These are phyloP conservation scores for Juncus inflexus DNA, from an alignment of 176 grass and related monocot genomes.

Conservation along the genomic window DNA sequence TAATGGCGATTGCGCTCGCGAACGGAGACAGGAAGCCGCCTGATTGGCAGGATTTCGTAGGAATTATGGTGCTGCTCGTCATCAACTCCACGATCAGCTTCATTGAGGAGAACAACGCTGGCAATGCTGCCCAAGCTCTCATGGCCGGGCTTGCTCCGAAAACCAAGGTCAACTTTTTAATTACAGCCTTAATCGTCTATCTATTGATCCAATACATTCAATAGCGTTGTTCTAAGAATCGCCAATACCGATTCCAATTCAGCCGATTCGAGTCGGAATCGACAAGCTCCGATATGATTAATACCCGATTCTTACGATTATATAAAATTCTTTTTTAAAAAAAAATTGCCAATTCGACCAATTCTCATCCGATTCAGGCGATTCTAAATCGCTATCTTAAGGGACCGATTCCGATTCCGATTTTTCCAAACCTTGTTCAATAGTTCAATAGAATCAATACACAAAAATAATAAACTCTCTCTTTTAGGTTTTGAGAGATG, in stretches of 20 bases:
- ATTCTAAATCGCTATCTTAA: neutral
- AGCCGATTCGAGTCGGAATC: no score
- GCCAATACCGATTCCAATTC: no score
- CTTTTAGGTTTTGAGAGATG: conserved; percentile 64
- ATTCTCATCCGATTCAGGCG: neutral
- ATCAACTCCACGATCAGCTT: conserved; percentile 89
- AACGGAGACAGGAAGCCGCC: conserved; percentile 64
- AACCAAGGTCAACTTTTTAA: conserved; percentile 38
- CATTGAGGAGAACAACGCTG: conserved; percentile 74
- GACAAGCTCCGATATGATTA: no score
- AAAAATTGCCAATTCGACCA: no score
- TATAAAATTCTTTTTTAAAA: no score
- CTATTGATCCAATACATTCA: no score
- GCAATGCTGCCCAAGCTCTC: conserved; percentile 79
- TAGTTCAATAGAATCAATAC: no score
- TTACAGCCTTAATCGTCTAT: neutral
- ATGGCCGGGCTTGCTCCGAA: conserved; percentile 91
- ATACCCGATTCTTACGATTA: no score
- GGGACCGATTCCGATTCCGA: neutral
- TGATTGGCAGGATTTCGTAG: conserved; percentile 97
- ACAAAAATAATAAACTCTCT: no score
- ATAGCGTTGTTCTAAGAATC: no score
- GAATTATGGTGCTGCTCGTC: conserved; percentile 61
- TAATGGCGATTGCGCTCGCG: conserved; percentile 82
- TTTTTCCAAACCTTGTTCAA: neutral